phyloP scores from a whole-genome alignment of 108 stramenopile genomes.

The Chaetoceros muelleri region DNA sequence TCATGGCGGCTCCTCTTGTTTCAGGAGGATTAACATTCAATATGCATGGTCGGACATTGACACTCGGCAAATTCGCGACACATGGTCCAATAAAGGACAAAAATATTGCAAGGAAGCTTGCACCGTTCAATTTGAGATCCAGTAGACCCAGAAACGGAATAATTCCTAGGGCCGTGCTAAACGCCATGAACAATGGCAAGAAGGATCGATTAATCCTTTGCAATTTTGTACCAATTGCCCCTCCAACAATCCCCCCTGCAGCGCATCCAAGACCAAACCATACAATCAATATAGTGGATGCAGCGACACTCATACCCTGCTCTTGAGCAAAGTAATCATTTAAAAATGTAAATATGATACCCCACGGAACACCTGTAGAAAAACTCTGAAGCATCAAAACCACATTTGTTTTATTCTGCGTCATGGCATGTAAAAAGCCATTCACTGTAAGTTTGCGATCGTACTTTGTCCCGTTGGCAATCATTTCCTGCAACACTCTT shows the following conservation, averaged over 20 bases:
- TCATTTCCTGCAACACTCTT: conserved; percentile 44
- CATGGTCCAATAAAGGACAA: conserved; percentile 36
- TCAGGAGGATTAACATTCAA: conserved; percentile 72
- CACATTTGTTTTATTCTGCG: conserved; percentile 32
- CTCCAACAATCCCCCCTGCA: conserved; percentile 51
- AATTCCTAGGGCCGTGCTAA: conserved; percentile 35
- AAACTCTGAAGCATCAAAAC: conserved; percentile 52
- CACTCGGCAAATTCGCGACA: conserved; percentile 46
- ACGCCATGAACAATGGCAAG: conserved; percentile 51
- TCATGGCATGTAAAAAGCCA: conserved; percentile 45
- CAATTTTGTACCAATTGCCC: conserved; percentile 31
- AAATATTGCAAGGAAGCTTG: conserved; percentile 23
- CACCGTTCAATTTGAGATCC: conserved; percentile 30
- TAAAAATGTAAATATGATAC: conserved; percentile 56
- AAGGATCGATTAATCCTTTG: conserved; percentile 21
- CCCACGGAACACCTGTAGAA: conserved; percentile 54
- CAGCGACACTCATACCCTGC: conserved; percentile 43
- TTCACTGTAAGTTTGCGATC: conserved; percentile 53
- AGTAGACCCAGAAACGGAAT: conserved; percentile 41
- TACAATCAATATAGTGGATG: conserved; percentile 47
- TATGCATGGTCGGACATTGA: conserved; percentile 60
- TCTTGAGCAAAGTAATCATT: conserved; percentile 64
- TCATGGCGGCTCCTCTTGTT: conserved; percentile 56
- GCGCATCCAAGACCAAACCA: conserved; percentile 51
- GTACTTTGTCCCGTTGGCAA: conserved; percentile 40